Percentiles rank a stretch among this genome's conserved stretches.
Conservation (phyloP, 108 stramenopile genomes). For the Nitzschia sp. region DNA sequence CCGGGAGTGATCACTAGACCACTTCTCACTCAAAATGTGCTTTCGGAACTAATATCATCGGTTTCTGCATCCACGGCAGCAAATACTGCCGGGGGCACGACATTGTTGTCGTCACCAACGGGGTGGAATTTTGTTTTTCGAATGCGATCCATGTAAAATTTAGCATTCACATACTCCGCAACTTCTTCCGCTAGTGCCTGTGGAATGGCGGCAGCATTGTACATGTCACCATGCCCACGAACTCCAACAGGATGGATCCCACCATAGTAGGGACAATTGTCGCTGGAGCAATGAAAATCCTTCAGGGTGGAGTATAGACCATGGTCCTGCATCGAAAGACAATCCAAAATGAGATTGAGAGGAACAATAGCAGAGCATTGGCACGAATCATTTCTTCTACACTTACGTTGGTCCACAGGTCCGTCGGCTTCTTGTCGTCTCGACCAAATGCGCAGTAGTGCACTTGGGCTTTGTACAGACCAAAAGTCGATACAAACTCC, state of each 20-base stretch:
- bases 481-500: neutral
- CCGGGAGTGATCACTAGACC: too few species aligned
- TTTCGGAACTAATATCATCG: too few species aligned
- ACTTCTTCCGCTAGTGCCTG: constrained; percentile 37
- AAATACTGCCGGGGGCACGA: too few species aligned
- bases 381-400: neutral
- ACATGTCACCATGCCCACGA: constrained; percentile 2
- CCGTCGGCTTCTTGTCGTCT: constrained; percentile 32
- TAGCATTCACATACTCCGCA: constrained; percentile 23
- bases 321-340: neutral
- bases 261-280: neutral
- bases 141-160: constrained; percentile 5
- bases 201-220: constrained; percentile 28
- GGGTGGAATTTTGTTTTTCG: neutral
- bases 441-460: constrained; percentile 45
- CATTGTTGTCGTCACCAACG: too few species aligned
- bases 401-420: constrained; percentile 41
- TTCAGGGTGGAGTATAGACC: neutral
- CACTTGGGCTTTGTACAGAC: neutral
- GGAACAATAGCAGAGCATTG: neutral
- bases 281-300: neutral
- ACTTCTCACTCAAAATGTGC: too few species aligned
- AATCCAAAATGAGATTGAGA: too few species aligned
- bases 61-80: too few species aligned
- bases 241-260: constrained; percentile 13